Evolutionary conservation across 1,284 basidiomycete genomes (phyloP).

Genomic region (Crucibulum cyathiforme): DNA sequence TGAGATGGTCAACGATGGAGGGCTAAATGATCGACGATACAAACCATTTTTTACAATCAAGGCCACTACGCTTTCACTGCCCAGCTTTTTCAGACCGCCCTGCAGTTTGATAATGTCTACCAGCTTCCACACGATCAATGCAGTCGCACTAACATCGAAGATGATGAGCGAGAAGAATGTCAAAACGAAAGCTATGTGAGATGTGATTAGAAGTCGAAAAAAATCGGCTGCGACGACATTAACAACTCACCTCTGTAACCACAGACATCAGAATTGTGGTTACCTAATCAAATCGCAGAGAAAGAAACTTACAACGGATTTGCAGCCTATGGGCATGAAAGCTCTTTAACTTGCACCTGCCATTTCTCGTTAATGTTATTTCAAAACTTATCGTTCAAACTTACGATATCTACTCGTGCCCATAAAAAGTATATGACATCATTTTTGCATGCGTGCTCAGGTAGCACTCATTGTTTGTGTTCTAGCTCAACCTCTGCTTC

Average conservation of each 20-base stretch:
- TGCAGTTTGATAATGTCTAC: background rate
- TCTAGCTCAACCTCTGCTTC: no score
- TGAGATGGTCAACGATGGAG: no score
- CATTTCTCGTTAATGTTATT: no score
- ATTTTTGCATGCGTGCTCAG: background rate
- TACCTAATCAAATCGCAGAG: background rate
- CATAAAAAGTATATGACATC: no score
- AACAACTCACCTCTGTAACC: background rate
- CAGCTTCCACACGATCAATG: background rate
- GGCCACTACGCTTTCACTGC: background rate
- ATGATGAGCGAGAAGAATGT: background rate
- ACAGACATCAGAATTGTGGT: background rate
- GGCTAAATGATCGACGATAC: background rate
- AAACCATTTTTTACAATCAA: background rate
- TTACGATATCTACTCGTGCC: background rate
- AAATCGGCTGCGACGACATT: background rate
- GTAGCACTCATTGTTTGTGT: no score
- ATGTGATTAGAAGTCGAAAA: background rate
- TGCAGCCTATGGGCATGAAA: background rate
- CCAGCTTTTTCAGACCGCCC: background rate
- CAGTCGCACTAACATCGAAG: background rate
- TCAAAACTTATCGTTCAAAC: background rate
- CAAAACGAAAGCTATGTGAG: background rate
- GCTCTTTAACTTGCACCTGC: background rate
- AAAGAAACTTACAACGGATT: background rate